Evolutionary conservation across 805 yeast species (phyloP), one percentile per base, ranked within the genome.

Genomic region (Ogataea wickerhamii): DNA sequence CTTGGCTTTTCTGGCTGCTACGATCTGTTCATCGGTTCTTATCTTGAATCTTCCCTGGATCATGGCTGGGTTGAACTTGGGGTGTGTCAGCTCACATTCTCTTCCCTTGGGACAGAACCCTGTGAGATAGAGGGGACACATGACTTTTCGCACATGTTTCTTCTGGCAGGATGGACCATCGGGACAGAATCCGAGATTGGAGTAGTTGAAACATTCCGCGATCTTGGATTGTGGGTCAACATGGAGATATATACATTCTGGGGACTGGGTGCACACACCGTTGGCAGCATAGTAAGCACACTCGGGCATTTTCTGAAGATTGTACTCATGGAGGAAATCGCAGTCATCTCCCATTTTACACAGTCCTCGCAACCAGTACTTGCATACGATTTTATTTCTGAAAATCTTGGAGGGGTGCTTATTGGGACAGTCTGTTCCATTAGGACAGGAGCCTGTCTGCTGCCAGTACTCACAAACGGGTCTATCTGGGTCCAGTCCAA

Each of bases 291-390:
- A 91, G 61, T 87, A 86, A 18, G 87, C 75, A 61, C 99, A 93
- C 61, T 93, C 98, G 3, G 98, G 98, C 95, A 93, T 91, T 63
- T 86, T 87, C 43, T 95, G 72, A 51, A 93, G 66, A 56, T 93
- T 91, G 56, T 89, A 89, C 58, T 93, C 99, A 63, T 93, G 99
- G 31, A 93, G 65, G 54, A 87, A 93, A 67, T 93, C 99, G 63
- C 99, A 93, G 49, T 86, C 87, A 51, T 88, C 95, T 35, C 94
- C 95, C 68, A 91, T 91, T 65, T 93, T 93, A 64, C 99, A 93
- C 24, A 93, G 73, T 0, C 99, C 99, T 48, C 97, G 76, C 24
- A 93, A 75, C 99, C 98, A 93, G 68, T 93, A 97, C 70, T 93
- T 91, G 61, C 98, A 93, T 4, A 93, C 98, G 37, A 93, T 87